phyloP scores from a whole-genome alignment of 2,329 filamentous ascomycete genomes.

The Colletotrichum liriopes region DNA sequence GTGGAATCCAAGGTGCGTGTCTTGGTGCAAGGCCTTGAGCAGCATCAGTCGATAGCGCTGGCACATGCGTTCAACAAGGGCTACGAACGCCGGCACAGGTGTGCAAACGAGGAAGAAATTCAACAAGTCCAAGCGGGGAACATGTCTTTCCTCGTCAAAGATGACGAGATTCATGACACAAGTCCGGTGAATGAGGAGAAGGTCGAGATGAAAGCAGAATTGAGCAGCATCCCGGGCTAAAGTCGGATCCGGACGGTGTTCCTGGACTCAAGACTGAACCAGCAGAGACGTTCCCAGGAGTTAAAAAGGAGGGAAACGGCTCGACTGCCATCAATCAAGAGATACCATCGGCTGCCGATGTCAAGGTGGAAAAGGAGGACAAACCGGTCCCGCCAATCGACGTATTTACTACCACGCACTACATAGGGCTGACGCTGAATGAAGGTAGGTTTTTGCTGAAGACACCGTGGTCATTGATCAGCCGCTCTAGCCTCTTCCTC shows the following conservation, averaged over 20 bases:
- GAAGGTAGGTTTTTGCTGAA: slow-evolving; percentile 71
- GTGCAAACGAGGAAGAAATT: slow-evolving; percentile 67
- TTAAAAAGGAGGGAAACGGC: slow-evolving; percentile 34
- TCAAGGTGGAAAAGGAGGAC: neutral
- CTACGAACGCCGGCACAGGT: slow-evolving; percentile 86
- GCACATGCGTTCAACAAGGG: slow-evolving; percentile 95
- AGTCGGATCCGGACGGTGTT: slow-evolving; percentile 51
- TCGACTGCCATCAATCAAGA: slow-evolving; percentile 30
- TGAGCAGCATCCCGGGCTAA: slow-evolving; percentile 43
- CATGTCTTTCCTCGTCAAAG: slow-evolving; percentile 61
- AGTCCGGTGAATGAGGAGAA: slow-evolving; percentile 40
- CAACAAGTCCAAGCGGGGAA: slow-evolving; percentile 70
- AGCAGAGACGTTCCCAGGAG: slow-evolving; percentile 40
- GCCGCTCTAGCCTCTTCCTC: neutral
- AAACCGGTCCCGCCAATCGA: slow-evolving; percentile 48
- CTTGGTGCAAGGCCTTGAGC: slow-evolving; percentile 86
- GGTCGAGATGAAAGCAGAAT: slow-evolving; percentile 36
- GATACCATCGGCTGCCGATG: neutral
- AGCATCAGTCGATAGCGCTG: slow-evolving; percentile 83
- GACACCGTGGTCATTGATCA: slow-evolving; percentile 38
- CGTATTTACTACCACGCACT: slow-evolving; percentile 93
- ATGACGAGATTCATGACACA: slow-evolving; percentile 49
- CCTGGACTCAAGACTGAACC: slow-evolving; percentile 10
- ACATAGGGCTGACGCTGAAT: slow-evolving; percentile 88
- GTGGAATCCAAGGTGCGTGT: slow-evolving; percentile 95